Conservation (phyloP, 176 grass and related monocot genomes). For the Poa pratensis region DNA sequence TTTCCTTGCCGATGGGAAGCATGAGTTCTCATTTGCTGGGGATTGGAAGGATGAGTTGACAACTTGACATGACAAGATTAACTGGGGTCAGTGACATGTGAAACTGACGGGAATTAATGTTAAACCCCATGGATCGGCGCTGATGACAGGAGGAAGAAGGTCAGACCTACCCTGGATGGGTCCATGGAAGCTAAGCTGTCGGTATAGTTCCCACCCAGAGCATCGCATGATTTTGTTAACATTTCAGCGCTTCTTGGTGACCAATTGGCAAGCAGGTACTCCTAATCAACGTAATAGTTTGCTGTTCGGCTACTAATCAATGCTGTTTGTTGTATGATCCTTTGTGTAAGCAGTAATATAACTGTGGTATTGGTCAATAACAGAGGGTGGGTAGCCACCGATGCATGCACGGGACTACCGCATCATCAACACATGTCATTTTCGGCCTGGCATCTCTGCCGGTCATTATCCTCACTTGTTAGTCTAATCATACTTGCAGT, state of each 20-base stretch:
- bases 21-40: not conserved
- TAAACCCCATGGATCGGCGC: not conserved
- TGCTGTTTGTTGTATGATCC: not conserved
- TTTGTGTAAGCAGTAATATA: not conserved
- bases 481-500: conserved; percentile 34
- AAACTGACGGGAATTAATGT: conserved; percentile 37
- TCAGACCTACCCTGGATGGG: not conserved
- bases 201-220: conserved; percentile 14
- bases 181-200: conserved; percentile 32
- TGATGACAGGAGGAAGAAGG: conserved; percentile 40
- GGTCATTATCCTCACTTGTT: conserved; percentile 14
- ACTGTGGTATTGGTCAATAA: conserved; percentile 12
- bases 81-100: not conserved
- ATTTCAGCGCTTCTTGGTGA: conserved; percentile 1
- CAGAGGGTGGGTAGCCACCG: not conserved
- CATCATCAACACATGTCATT: conserved; percentile 34
- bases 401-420: not conserved
- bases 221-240: not conserved
- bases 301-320: conserved; percentile 4
- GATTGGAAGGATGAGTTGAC: not conserved
- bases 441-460: conserved; percentile 30
- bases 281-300: not conserved
- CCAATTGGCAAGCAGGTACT: not conserved
- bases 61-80: conserved; percentile 46
- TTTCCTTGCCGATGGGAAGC: conserved; percentile 31